Evolutionary conservation across 305 asterid species (phyloP).

Genomic region (Fraxinus sp.): DNA sequence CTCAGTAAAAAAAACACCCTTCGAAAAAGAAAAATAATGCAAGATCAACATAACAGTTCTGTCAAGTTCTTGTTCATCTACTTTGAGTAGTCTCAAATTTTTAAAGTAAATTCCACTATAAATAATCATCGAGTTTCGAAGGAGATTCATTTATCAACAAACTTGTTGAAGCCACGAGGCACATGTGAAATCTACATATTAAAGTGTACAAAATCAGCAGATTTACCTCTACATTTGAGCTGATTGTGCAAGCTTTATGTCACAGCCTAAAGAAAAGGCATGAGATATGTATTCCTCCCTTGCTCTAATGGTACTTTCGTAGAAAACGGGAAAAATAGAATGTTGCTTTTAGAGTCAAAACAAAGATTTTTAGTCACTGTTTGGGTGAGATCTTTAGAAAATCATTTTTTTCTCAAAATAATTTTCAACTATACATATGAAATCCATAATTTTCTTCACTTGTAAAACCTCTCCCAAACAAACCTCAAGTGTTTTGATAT

Average conservation of each 20-base stretch:
- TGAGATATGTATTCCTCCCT: too few species aligned
- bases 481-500: neutral
- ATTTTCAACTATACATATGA: neutral
- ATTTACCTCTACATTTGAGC: conserved; percentile 26
- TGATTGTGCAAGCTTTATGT: conserved; percentile 55
- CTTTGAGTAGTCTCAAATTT: neutral
- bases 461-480: neutral
- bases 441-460: neutral
- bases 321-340: too few species aligned
- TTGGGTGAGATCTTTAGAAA: neutral
- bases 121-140: neutral
- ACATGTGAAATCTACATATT: neutral
- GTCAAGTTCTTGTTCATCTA: neutral
- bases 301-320: too few species aligned
- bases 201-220: conserved; percentile 13
- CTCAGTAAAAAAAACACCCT: too few species aligned
- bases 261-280: too few species aligned
- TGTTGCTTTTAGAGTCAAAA: neutral
- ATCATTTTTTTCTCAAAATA: too few species aligned
- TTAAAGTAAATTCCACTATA: neutral
- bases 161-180: neutral
- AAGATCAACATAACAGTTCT: too few species aligned
- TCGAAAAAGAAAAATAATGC: too few species aligned
- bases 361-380: neutral
- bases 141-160: neutral